Evolutionary conservation across 78 protist species (phyloP), one percentile per base, ranked within the genome.

Genomic region (Dictyostelium intermedium): DNA sequence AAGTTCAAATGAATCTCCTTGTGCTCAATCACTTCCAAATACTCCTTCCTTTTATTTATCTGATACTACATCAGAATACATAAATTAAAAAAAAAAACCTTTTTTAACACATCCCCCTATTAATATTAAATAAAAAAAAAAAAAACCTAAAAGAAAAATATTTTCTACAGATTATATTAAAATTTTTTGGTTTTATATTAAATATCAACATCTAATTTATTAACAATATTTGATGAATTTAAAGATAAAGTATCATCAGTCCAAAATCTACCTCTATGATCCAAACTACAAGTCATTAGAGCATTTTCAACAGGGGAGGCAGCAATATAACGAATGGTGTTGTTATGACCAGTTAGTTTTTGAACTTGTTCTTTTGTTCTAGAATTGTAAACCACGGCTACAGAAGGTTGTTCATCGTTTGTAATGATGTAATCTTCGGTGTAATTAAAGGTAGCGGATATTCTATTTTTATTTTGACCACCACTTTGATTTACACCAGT

Each of bases 251-350:
- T 39, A 41, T 77, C 82, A 47, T 96, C 97, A 66, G 74, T 41
- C 97, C 97, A 96, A 20, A 96, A 93, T 37, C 96, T 53, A 35
- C 93, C 96, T 14, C 96, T 61, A 70, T 77, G 85, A 83, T 96
- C 97, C 5, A 63, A 56, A 32, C 91, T 63, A 79, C 97, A 93
- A 3, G 97, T 96, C 87, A 96, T 83, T 37, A 92, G 35, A 5
- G 91, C 87, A 78, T 85, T 85, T 80, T 93, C 96, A 10, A 72
- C 84, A 0, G 97, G 94, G 3, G 97, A 96, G 0, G 95, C 45
- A 1, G 96, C 96, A 47, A 93, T 79, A 43, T 85, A 35, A 34
- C 93, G 79, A n/a, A 96, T 60, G 1, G 87, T 72, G 34, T 78
- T 80, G 30, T 87, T 96, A 56, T 96, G 97, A 27, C 97, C 97